These are phyloP conservation scores for Sugiyamaella valdiviana DNA, from an alignment of 805 yeast genomes.

Conservation along the genomic window DNA sequence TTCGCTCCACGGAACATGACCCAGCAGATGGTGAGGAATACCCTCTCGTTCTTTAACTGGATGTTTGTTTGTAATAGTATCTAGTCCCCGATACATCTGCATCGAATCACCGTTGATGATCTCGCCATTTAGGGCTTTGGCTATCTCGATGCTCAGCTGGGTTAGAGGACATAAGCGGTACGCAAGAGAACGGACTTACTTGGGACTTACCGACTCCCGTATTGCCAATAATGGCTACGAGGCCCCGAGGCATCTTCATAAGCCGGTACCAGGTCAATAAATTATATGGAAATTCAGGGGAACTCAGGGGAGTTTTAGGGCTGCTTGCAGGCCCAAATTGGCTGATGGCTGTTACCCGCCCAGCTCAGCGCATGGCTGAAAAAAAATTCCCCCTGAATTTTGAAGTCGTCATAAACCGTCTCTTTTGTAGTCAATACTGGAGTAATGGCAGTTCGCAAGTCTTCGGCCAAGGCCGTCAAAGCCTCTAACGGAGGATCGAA, in stretches of 20 bases:
- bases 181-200: conserved; percentile 26
- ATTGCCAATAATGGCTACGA: conserved; percentile 77
- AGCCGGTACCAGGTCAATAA: too few relatives aligned
- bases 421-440: too few relatives aligned
- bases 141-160: conserved; percentile 70
- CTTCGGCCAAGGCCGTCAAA: not conserved
- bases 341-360: too few relatives aligned
- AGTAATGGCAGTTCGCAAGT: not conserved
- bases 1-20: conserved; percentile 73
- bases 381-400: not conserved
- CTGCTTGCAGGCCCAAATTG: too few relatives aligned
- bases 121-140: conserved; percentile 74
- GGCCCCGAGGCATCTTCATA: conserved; percentile 26
- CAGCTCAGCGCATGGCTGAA: not conserved
- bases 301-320: too few relatives aligned
- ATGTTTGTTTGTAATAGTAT: conserved; percentile 85
- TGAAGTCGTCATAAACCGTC: not conserved
- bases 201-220: conserved; percentile 97
- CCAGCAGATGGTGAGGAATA: conserved; percentile 78
- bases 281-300: too few relatives aligned
- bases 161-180: conserved; percentile 1
- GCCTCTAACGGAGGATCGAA: not conserved
- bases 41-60: conserved; percentile 73
- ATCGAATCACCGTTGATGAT: conserved; percentile 93
- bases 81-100: conserved; percentile 79